Evolutionary conservation across 495 filamentous ascomycete genomes (phyloP).

Genomic region (Lepraria neglecta): DNA sequence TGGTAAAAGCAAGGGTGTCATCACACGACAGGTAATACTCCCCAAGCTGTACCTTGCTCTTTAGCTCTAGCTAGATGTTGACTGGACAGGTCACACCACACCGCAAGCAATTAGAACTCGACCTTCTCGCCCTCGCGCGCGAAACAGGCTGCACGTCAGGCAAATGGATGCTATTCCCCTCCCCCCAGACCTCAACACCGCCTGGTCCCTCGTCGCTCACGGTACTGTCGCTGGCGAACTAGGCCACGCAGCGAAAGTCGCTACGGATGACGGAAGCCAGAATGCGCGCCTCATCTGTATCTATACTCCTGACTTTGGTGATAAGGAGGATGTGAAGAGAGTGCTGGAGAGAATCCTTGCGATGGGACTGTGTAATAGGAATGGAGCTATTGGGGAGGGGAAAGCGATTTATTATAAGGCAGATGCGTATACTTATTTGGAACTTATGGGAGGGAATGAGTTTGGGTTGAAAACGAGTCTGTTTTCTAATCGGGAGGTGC

Average conservation of each 20-base stretch:
- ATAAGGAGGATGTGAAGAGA: conserved; percentile 59
- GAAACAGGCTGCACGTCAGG: conserved; percentile 52
- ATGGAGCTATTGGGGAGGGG: conserved; percentile 24
- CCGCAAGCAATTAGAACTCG: conserved; percentile 43
- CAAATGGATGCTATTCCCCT: conserved; percentile 83
- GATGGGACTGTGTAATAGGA: conserved; percentile 49
- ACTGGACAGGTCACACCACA: conserved; percentile 37
- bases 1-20: conserved; percentile 35
- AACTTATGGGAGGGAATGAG: conserved; percentile 57
- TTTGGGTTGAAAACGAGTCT: conserved; percentile 59
- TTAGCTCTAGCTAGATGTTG: conserved; percentile 26
- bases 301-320: conserved; percentile 68
- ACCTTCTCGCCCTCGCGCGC: conserved; percentile 52
- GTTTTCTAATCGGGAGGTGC: conserved; percentile 42
- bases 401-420: conserved; percentile 70
- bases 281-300: conserved; percentile 55
- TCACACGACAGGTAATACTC: conserved; percentile 46
- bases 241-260: conserved; percentile 64
- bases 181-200: conserved; percentile 47
- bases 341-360: conserved; percentile 55
- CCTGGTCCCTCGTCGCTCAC: conserved; percentile 57
- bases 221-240: conserved; percentile 59
- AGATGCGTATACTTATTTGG: conserved; percentile 71
- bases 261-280: conserved; percentile 42
- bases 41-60: conserved; percentile 44